Evolutionary conservation across 2,329 filamentous ascomycete species (phyloP), one percentile per base, ranked within the genome.

Genomic region (Ambrosiella xylebori): DNA sequence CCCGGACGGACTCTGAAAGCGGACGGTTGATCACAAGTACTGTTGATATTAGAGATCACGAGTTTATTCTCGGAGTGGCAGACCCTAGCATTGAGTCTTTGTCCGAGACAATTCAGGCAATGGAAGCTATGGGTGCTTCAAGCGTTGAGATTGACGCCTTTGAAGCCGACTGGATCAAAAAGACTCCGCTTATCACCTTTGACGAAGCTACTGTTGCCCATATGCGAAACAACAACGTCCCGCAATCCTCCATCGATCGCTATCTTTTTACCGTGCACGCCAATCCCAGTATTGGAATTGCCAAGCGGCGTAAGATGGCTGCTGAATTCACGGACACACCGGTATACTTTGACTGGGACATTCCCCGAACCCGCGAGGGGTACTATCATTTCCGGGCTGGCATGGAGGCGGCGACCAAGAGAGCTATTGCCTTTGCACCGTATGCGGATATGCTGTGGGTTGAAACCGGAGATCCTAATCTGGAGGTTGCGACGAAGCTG

Each of bases 401-500:
- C 63, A 85, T 95, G 74, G 71, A 76, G 6, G 88, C 90, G 0
- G 90, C 93, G 0, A 95, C 88, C 41, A 97, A 97, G 76, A 86
- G 93, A 58, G 90, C 90, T 1, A 83, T 95, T 61, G 88, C 86
- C 54, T 97, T 95, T 65, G 89, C 84, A 0, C 90, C 91, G 0
- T 96, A 88, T 67, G 89, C 93, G 1, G 93, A 98, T 69, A 83
- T 98, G 15, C 78, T 97, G 11, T 98, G 93, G 93, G 87, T 97
- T 53, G 93, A 98, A 74, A 97, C 93, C 0, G 91, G 87, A 54
- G 86, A 93, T 64, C 91, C 93, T 19, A 84, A 82, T 63, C 88
- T 97, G 9, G 70, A 80, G 55, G 86, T 94, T 39, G 88, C 88
- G 0, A 74, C 78, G 2, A 75, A 77, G 55, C 88, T 98, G 56